phyloP scores from a whole-genome alignment of 164 flowering plant genomes.

The Vitis rotundifolia region DNA sequence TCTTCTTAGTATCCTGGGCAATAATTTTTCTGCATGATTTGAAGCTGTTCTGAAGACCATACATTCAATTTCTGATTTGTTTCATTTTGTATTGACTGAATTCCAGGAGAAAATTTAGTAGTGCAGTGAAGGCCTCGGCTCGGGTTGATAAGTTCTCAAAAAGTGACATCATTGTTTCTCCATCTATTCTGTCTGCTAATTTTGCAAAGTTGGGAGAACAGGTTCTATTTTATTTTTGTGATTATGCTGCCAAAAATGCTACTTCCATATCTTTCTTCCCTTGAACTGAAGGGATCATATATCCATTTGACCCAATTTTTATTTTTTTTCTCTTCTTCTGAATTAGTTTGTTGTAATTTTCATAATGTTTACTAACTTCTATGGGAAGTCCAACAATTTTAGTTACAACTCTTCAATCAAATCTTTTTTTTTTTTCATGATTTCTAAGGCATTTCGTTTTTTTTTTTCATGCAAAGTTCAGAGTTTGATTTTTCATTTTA shows the following conservation, averaged over 20 bases:
- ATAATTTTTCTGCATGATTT: too few relatives aligned
- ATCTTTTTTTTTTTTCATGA: too few relatives aligned
- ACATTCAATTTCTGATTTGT: background rate
- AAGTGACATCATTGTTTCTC: slow-evolving; percentile 90
- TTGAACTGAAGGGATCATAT: background rate
- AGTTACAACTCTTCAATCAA: too few relatives aligned
- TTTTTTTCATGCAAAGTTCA: background rate
- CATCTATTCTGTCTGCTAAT: slow-evolving; percentile 96
- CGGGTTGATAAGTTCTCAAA: slow-evolving; percentile 94
- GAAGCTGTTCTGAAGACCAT: too few relatives aligned
- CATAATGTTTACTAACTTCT: background rate
- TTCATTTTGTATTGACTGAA: background rate
- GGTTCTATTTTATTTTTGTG: slow-evolving; percentile 34
- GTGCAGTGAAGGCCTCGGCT: slow-evolving; percentile 69
- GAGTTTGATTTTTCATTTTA: slow-evolving; percentile 14
- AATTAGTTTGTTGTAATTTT: too few relatives aligned
- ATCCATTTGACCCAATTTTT: too few relatives aligned
- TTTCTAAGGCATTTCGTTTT: too few relatives aligned
- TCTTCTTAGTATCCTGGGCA: too few relatives aligned
- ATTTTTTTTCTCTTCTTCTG: too few relatives aligned
- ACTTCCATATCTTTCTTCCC: background rate
- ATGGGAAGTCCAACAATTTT: background rate
- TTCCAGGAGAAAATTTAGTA: slow-evolving; percentile 59
- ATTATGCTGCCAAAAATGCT: background rate
- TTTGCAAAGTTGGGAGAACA: slow-evolving; percentile 96